Evolutionary conservation across 2,329 filamentous ascomycete genomes (phyloP).

Genomic region (Parasarocladium wereldwijsianum): DNA sequence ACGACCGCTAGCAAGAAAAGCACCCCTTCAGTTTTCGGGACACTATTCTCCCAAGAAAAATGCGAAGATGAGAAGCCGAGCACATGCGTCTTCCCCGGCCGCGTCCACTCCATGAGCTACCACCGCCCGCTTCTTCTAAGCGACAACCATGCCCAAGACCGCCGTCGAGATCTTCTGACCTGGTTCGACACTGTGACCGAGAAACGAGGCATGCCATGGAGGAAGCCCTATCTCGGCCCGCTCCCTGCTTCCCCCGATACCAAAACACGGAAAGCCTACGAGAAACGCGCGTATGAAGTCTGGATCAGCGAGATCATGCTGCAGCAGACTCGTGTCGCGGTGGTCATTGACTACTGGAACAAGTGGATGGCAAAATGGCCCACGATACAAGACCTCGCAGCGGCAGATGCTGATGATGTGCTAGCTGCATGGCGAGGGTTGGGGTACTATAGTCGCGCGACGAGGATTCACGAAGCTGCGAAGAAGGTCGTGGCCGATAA

Average conservation of each 20-base stretch:
- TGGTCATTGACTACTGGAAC: conserved; percentile 49
- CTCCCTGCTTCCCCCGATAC: conserved; percentile 10
- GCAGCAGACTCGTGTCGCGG: conserved; percentile 48
- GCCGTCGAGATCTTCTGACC: conserved; percentile 24
- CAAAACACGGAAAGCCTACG: conserved; percentile 26
- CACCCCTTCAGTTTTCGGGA: too few relatives aligned
- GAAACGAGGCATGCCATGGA: conserved; percentile 41
- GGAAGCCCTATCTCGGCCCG: conserved; percentile 40
- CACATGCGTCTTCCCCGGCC: conserved; percentile 4
- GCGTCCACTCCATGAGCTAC: conserved; percentile 17
- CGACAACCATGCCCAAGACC: conserved; percentile 11
- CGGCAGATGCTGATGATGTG: conserved; percentile 38
- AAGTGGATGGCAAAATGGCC: conserved; percentile 48
- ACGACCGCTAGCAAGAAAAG: neutral
- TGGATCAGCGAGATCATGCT: conserved; percentile 57
- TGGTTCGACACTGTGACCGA: conserved; percentile 37
- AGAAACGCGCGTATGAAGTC: conserved; percentile 46
- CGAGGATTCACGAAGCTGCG: conserved; percentile 42
- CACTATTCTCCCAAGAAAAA: too few relatives aligned
- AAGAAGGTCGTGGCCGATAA: conserved; percentile 30
- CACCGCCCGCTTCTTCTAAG: conserved; percentile 35
- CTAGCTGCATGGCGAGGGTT: conserved; percentile 44
- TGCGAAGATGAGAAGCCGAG: neutral
- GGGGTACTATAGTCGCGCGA: conserved; percentile 51
- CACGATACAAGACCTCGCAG: conserved; percentile 39